A percentile compares a stretch with the other conserved stretches of the same genome.
These are phyloP conservation scores for Fraxinus americana DNA, from an alignment of 257 asterid species.

Conservation along the genomic window DNA sequence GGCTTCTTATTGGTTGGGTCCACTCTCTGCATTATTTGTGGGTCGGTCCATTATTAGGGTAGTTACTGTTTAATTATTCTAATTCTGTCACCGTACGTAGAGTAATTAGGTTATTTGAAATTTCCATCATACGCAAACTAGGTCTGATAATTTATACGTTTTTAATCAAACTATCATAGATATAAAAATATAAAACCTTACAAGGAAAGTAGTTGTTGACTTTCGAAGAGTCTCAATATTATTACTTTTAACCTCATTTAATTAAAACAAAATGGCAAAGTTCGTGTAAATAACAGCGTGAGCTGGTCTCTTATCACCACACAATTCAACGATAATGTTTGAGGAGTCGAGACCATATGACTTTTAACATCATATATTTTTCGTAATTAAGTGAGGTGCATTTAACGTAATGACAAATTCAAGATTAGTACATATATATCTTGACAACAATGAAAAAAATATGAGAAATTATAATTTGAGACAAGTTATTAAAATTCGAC, in stretches of 20 bases:
- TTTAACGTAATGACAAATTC: neutral
- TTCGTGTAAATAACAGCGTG: neutral
- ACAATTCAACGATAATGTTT: neutral
- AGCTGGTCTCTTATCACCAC: neutral
- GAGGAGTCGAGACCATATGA: neutral
- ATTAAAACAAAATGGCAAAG: neutral
- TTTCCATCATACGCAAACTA: slow-evolving; percentile 45
- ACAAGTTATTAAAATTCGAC: neutral
- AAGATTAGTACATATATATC: neutral
- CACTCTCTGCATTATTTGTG: slow-evolving; percentile 39
- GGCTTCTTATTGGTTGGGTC: slow-evolving; percentile 56
- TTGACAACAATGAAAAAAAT: neutral
- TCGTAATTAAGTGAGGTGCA: neutral
- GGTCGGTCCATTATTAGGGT: slow-evolving; percentile 45
- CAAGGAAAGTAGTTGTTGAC: neutral
- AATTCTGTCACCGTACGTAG: slow-evolving; percentile 9
- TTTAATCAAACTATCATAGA: neutral
- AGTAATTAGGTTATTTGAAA: slow-evolving; percentile 34
- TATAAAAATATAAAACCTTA: neutral
- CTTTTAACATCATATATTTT: neutral
- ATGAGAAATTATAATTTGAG: neutral
- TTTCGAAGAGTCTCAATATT: too few relatives aligned
- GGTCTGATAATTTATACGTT: neutral
- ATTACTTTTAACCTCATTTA: neutral
- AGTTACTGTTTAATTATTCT: slow-evolving; percentile 14